A percentile compares a stretch with the other conserved stretches of the same genome.
Conservation (phyloP, 495 filamentous ascomycete genomes). For the Aspergillus panamensis region DNA sequence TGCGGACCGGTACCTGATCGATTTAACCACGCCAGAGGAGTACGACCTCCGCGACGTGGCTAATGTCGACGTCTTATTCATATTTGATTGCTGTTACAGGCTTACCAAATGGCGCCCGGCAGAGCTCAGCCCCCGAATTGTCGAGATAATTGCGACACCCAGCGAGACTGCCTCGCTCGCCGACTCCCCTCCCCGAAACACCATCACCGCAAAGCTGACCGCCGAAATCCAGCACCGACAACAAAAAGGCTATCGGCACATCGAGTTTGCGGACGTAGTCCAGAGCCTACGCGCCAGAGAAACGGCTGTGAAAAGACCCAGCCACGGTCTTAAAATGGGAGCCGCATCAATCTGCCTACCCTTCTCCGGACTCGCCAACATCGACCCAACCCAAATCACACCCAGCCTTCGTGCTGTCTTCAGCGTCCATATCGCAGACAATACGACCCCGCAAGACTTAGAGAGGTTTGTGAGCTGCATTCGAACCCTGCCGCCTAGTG, state of each 20-base stretch:
- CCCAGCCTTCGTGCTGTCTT: constrained; percentile 19
- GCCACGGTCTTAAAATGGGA: not conserved
- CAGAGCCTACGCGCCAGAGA: not conserved
- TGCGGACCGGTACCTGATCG: not conserved
- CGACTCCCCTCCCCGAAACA: not conserved
- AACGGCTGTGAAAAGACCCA: not conserved
- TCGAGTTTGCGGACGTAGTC: constrained; percentile 4
- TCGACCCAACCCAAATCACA: constrained; percentile 9
- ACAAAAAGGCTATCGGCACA: not conserved
- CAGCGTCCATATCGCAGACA: constrained; percentile 16
- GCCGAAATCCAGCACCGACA: constrained; percentile 3
- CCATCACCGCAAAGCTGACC: not conserved
- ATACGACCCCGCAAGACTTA: constrained; percentile 10
- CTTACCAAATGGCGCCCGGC: not conserved
- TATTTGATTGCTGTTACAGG: constrained; percentile 3
- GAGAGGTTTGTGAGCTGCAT: constrained; percentile 17
- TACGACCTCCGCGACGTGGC: not conserved
- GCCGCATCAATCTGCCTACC: constrained; percentile 14
- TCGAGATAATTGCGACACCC: constrained; percentile 6
- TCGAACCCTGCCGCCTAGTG: constrained; percentile 10
- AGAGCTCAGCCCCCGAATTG: not conserved
- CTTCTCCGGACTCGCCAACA: constrained; percentile 7
- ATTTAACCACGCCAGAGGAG: not conserved
- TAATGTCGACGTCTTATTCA: constrained; percentile 3
- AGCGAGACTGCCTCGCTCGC: not conserved